Conservation (phyloP, 2,329 filamentous ascomycete species). For the Hymenoscyphus linearis region DNA sequence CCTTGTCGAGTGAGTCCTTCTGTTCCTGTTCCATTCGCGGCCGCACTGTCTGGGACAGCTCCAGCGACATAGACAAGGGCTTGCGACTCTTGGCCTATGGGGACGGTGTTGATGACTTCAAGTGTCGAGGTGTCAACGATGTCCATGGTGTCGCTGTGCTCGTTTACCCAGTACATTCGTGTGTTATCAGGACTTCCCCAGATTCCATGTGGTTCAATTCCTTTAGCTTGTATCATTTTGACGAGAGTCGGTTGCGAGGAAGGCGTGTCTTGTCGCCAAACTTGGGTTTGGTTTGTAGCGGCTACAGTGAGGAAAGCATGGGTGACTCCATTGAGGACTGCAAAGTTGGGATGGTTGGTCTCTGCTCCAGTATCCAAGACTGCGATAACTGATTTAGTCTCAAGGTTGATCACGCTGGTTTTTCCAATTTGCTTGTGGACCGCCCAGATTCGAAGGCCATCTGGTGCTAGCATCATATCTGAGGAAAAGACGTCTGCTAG, state of each 20-base stretch:
- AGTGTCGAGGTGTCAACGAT: conserved; percentile 2
- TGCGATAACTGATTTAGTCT: not conserved
- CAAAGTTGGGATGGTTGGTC: conserved; percentile 8
- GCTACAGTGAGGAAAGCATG: conserved; percentile 6
- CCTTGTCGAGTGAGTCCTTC: conserved; percentile 4
- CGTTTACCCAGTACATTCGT: conserved; percentile 6
- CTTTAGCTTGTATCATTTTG: conserved; percentile 1
- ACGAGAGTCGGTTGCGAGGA: conserved; percentile 2
- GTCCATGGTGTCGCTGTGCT: conserved; percentile 7
- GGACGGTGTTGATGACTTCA: not conserved
- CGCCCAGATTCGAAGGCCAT: conserved; percentile 7
- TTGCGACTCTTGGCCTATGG: conserved; percentile 5
- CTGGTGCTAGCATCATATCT: conserved; percentile 8
- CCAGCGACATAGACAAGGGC: conserved; percentile 6
- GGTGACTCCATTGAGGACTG: not conserved
- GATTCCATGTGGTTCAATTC: conserved; percentile 7
- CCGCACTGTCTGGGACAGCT: not conserved
- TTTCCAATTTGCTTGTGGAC: conserved; percentile 6
- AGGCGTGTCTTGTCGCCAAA: conserved; percentile 3
- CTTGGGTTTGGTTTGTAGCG: conserved; percentile 4
- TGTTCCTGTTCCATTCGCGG: not conserved
- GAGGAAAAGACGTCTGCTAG: conserved; percentile 6
- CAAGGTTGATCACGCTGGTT: conserved; percentile 4
- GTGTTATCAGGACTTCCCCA: conserved; percentile 9
- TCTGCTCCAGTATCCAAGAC: conserved; percentile 4